These are phyloP conservation scores for Avicennia marina DNA, from an alignment of 257 asterid species.

Conservation along the genomic window DNA sequence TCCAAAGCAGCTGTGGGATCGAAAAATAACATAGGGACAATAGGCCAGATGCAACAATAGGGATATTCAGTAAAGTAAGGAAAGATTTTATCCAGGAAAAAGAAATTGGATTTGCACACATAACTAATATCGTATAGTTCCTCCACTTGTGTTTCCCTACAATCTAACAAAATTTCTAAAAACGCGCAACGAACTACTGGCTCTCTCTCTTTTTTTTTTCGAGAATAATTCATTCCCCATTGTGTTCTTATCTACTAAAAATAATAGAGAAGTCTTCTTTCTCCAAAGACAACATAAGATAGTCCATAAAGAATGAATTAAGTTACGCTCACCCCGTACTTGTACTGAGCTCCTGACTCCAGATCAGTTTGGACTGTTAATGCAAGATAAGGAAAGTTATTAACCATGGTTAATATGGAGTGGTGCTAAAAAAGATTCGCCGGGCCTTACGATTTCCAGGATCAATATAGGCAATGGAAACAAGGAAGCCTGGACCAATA, in stretches of 20 bases:
- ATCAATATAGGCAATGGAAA: slow-evolving; percentile 93
- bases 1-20: slow-evolving; percentile 73
- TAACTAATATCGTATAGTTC: not conserved
- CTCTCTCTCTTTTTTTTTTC: too few species aligned
- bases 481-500: slow-evolving; percentile 96
- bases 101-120: too few species aligned
- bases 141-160: not conserved
- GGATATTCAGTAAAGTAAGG: not conserved
- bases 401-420: slow-evolving; percentile 4
- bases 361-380: slow-evolving; percentile 85
- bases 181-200: not conserved
- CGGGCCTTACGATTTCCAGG: slow-evolving; percentile 87
- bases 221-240: not conserved
- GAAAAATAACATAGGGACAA: not conserved
- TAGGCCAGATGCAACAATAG: not conserved
- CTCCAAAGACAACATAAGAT: not conserved
- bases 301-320: not conserved
- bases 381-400: slow-evolving; percentile 11
- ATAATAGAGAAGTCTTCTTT: not conserved
- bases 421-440: not conserved
- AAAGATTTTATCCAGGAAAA: not conserved
- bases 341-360: slow-evolving; percentile 88
- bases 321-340: slow-evolving; percentile 72
- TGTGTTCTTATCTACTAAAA: not conserved
- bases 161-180: not conserved